These are phyloP conservation scores for Yamadazyma dushanensis DNA, from an alignment of 1,139 yeast species.

Conservation along the genomic window DNA sequence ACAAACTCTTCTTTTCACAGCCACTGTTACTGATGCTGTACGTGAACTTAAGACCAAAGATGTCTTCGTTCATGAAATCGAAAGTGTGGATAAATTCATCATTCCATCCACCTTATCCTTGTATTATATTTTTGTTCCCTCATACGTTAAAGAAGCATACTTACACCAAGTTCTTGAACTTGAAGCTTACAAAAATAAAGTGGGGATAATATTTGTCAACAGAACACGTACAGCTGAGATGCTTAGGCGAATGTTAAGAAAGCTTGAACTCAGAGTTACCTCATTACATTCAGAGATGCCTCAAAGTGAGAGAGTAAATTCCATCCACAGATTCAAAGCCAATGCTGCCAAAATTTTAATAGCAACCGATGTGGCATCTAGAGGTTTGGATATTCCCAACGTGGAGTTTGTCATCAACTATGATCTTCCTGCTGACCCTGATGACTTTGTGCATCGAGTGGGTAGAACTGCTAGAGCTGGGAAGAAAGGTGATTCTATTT, in stretches of 20 bases:
- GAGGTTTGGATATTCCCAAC: conserved; percentile 95
- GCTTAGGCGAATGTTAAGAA: conserved; percentile 70
- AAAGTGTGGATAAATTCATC: conserved; percentile 66
- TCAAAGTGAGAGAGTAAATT: conserved; percentile 85
- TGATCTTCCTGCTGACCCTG: conserved; percentile 95
- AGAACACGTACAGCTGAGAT: conserved; percentile 88
- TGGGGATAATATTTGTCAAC: conserved; percentile 87
- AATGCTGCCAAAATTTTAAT: conserved; percentile 89
- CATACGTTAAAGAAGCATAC: conserved; percentile 88
- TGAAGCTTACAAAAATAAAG: conserved; percentile 61
- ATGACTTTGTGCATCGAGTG: conserved; percentile 95
- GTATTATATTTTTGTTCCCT: conserved; percentile 62
- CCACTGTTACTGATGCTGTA: conserved; percentile 94
- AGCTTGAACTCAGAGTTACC: conserved; percentile 76
- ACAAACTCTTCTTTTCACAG: conserved; percentile 90
- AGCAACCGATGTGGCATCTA: conserved; percentile 95
- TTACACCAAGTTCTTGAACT: conserved; percentile 65
- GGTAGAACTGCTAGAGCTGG: conserved; percentile 99
- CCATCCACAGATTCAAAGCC: conserved; percentile 89
- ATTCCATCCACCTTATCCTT: conserved; percentile 74
- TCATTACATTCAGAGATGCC: conserved; percentile 95
- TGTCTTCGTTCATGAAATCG: conserved; percentile 81
- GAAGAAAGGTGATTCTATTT: conserved; percentile 53
- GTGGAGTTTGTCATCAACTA: conserved; percentile 88
- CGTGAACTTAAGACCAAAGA: conserved; percentile 74